phyloP scores from a whole-genome alignment of 2,329 filamentous ascomycete species.

The Colletotrichum orbiculare region DNA sequence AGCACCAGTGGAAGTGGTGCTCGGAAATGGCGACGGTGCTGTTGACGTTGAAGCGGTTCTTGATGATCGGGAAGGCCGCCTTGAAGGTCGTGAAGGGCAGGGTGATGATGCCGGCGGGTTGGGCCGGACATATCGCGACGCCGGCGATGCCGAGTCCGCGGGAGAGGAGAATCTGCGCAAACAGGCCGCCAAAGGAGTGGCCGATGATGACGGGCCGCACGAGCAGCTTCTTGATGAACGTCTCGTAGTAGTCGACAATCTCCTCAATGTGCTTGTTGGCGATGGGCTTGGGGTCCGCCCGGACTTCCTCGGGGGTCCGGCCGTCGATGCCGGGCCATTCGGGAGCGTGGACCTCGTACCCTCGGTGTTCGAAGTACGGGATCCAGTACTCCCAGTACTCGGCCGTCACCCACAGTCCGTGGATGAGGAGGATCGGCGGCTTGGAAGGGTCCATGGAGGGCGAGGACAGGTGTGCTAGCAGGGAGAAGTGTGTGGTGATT shows the following conservation, averaged over 20 bases:
- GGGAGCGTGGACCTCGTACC: slow-evolving; percentile 40
- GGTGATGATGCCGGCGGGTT: slow-evolving; percentile 38
- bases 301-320: slow-evolving; percentile 38
- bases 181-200: slow-evolving; percentile 41
- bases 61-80: slow-evolving; percentile 34
- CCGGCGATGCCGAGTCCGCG: slow-evolving; percentile 36
- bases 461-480: neutral
- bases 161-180: slow-evolving; percentile 39
- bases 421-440: slow-evolving; percentile 39
- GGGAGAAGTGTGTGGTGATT: no score
- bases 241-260: slow-evolving; percentile 39
- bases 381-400: slow-evolving; percentile 41
- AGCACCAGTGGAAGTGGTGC: slow-evolving; percentile 39
- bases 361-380: slow-evolving; percentile 25
- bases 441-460: slow-evolving; percentile 20
- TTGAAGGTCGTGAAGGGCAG: slow-evolving; percentile 37
- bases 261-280: slow-evolving; percentile 36
- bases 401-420: slow-evolving; percentile 42
- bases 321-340: slow-evolving; percentile 41
- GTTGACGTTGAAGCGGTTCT: slow-evolving; percentile 37
- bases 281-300: slow-evolving; percentile 34
- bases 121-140: slow-evolving; percentile 38
- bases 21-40: slow-evolving; percentile 36
- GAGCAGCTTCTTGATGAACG: slow-evolving; percentile 37
- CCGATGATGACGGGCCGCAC: slow-evolving; percentile 40